Base-by-base conservation (phyloP, 2,329 filamentous ascomycete species). In the Chalara sp. region DNA sequence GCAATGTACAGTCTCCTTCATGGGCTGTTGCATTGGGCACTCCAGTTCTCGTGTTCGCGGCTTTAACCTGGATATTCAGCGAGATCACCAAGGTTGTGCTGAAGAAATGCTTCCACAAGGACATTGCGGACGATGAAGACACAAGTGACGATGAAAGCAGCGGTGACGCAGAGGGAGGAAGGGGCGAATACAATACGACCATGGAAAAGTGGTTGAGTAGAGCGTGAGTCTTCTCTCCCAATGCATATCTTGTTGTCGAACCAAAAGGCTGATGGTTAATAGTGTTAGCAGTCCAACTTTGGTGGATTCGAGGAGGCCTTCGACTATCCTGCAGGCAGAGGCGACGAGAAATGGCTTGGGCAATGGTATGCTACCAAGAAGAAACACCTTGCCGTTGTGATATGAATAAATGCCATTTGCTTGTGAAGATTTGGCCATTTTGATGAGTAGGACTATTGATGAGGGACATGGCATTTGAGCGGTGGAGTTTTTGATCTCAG, bases 21-120 rank as follows among this genome's bases (percentile, higher is more conserved):
- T 81, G 78, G 78, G 76, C 73, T 6, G 69, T 81, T 5, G 77
- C 76, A 10, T 63, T 81, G 8, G 79, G 79, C 10, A 81, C 78
- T 1, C 78, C 78, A 0, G 76, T 81, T 4, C 69, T 81, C 3
- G 76, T 81, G 35, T 73, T 80, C 46, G 76, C 53, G n/a, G 35
- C 35, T 2, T n/a, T 37, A 4, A n/a, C 8, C 8, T 37, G 35
- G 35, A 37, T 37, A 8, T 37, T 37, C 35, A 37, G 35, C 8
- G 35, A 37, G n/a, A 37, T 37, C n/a, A n/a, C 35, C 35, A 37
- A 37, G 35, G 35, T 37, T n/a, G 8, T 37, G 35, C 35, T 37
- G 35, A 37, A 37, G n/a, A 37, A n/a, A 37, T 37, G 8, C 8
- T 37, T 37, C 35, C 8, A 37, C n/a, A 37, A 37, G 35, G n/a